phyloP scores from a whole-genome alignment of 1,284 basidiomycete genomes.

The Cryptococcus deneoformans region DNA sequence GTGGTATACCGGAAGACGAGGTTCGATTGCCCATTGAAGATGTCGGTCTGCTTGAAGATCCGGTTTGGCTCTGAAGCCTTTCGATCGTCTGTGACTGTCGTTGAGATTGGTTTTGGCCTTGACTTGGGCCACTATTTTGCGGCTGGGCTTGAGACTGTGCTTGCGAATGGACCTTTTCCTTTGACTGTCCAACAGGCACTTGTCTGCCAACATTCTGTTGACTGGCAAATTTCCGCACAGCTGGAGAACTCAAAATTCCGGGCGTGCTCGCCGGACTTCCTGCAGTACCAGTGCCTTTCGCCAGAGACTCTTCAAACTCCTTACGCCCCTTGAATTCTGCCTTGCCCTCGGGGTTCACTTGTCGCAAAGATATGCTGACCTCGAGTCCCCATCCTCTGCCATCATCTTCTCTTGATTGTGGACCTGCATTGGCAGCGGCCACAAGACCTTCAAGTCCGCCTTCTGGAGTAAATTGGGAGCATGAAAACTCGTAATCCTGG shows the following conservation, averaged over 20 bases:
- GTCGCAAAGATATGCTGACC: conserved; percentile 35
- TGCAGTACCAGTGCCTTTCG: conserved; percentile 3
- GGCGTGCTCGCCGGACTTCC: not conserved
- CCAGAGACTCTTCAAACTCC: conserved; percentile 40
- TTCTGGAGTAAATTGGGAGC: conserved; percentile 24
- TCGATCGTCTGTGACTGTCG: not conserved
- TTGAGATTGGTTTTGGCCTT: not conserved
- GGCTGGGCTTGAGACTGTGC: not conserved
- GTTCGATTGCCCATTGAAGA: conserved; percentile 11
- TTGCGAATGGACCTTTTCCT: not conserved
- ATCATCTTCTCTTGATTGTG: conserved; percentile 21
- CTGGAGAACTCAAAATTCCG: conserved; percentile 2
- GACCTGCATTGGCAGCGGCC: conserved; percentile 24
- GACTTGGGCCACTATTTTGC: not conserved
- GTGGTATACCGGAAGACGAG: conserved; percentile 11
- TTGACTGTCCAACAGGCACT: not conserved
- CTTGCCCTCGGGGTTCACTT: conserved; percentile 40
- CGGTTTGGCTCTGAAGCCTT: not conserved
- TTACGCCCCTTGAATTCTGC: conserved; percentile 29
- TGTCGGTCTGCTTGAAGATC: conserved; percentile 4
- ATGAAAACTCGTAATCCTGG: conserved; percentile 39
- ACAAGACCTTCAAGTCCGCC: conserved; percentile 43
- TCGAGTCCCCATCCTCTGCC: conserved; percentile 46
- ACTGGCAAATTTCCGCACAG: not conserved
- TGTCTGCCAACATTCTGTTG: not conserved